Conservation (phyloP, 2,329 filamentous ascomycete genomes). For the Monosporascus sp. region DNA sequence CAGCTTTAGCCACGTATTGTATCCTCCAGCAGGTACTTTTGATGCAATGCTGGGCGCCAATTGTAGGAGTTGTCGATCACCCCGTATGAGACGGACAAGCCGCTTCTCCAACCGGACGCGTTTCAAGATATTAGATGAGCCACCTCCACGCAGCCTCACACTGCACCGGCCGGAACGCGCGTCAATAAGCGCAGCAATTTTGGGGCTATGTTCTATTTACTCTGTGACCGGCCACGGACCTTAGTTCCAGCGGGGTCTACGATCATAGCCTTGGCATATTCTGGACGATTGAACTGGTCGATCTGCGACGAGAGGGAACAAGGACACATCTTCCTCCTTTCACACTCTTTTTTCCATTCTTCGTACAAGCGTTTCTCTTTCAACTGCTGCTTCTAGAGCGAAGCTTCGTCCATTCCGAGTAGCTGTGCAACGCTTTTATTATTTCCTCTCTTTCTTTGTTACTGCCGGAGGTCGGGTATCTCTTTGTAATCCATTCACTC, state of each 20-base stretch:
- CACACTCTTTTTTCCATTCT: slow-evolving; percentile 8
- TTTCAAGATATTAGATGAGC: neutral
- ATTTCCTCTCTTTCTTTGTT: slow-evolving; percentile 10
- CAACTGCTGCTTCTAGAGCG: slow-evolving; percentile 17
- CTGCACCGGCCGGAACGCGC: no score
- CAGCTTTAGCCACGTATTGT: no score
- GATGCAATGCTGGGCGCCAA: no score
- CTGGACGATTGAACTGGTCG: no score
- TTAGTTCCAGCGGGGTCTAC: no score
- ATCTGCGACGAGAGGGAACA: neutral
- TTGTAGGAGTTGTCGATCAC: no score
- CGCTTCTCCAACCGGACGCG: neutral
- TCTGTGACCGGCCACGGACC: no score
- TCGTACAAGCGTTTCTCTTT: slow-evolving; percentile 9
- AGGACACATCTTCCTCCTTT: slow-evolving; percentile 1
- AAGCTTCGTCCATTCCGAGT: slow-evolving; percentile 19
- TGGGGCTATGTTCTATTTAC: no score
- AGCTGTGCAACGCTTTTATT: slow-evolving; percentile 10
- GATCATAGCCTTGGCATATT: no score
- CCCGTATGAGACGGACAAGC: neutral
- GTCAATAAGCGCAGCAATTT: no score
- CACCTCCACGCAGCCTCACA: neutral
- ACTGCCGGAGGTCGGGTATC: slow-evolving; percentile 25
- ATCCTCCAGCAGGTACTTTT: no score
- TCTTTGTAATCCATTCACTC: slow-evolving; percentile 3